Conservation (phyloP, 148 eudicot genomes). For the Rhododendron henanense region DNA sequence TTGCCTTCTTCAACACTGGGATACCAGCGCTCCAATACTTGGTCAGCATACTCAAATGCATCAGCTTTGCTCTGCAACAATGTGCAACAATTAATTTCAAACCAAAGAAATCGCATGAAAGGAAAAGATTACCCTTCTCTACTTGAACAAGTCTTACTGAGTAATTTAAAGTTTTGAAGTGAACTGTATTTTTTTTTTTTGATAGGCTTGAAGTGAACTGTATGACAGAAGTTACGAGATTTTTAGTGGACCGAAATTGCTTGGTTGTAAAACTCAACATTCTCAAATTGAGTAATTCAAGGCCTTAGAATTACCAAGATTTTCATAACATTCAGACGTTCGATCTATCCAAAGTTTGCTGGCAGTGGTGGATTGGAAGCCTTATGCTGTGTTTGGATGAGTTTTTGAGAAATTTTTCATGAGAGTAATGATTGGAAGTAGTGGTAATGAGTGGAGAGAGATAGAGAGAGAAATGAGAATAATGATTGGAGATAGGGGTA, state of each 20-base stretch:
- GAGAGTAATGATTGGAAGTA: no score
- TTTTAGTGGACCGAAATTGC: background rate
- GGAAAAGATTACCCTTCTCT: background rate
- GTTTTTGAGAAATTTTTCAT: no score
- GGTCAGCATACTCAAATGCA: slow-evolving; percentile 98
- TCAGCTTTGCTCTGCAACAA: slow-evolving; percentile 93
- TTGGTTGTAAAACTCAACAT: background rate
- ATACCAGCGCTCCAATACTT: slow-evolving; percentile 91
- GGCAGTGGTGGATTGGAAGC: background rate
- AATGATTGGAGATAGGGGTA: no score
- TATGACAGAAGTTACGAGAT: background rate
- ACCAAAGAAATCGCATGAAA: background rate
- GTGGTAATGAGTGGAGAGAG: no score
- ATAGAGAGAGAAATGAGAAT: no score
- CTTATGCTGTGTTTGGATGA: no score
- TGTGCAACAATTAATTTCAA: background rate
- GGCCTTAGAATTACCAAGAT: background rate
- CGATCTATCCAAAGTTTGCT: background rate
- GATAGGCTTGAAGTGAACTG: background rate
- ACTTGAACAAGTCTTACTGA: background rate
- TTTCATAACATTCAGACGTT: background rate
- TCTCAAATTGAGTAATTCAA: background rate
- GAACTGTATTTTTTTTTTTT: background rate
- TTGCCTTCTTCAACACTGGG: slow-evolving; percentile 83
- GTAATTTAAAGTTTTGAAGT: background rate